Percentiles rank a stretch among this genome's conserved stretches.
phyloP scores from a whole-genome alignment of 345 rosid species.

The Aurinia saxatilis region DNA sequence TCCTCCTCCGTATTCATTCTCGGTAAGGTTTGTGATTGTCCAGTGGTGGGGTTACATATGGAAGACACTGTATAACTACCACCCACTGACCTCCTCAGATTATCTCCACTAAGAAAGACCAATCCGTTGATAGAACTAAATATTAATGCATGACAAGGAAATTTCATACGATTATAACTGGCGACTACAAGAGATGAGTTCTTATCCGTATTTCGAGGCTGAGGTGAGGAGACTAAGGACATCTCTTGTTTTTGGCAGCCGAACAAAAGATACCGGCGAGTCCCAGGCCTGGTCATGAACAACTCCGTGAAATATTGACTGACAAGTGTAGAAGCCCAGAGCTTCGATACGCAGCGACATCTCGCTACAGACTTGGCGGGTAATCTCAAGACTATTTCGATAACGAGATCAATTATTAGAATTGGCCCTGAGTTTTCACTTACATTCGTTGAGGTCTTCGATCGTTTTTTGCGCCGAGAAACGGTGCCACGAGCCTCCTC shows the following conservation, averaged over 20 bases:
- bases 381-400: not conserved
- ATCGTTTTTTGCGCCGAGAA: too few relatives aligned
- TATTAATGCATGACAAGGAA: too few relatives aligned
- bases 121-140: too few relatives aligned
- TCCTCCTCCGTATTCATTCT: too few relatives aligned
- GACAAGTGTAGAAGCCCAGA: not conserved
- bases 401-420: not conserved
- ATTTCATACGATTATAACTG: not conserved
- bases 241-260: not conserved
- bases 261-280: not conserved
- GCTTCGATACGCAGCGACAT: not conserved
- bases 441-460: too few relatives aligned
- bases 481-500: too few relatives aligned
- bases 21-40: too few relatives aligned
- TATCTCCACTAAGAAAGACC: too few relatives aligned
- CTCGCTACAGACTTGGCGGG: not conserved
- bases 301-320: not conserved
- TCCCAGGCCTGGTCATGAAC: not conserved
- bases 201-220: not conserved
- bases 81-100: too few relatives aligned
- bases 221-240: not conserved
- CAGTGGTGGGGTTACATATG: too few relatives aligned
- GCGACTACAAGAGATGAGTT: not conserved
- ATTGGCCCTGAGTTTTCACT: too few relatives aligned
- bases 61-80: too few relatives aligned